These are phyloP conservation scores for Colletotrichum limetticola DNA, from an alignment of 2,329 filamentous ascomycete genomes.

Conservation along the genomic window DNA sequence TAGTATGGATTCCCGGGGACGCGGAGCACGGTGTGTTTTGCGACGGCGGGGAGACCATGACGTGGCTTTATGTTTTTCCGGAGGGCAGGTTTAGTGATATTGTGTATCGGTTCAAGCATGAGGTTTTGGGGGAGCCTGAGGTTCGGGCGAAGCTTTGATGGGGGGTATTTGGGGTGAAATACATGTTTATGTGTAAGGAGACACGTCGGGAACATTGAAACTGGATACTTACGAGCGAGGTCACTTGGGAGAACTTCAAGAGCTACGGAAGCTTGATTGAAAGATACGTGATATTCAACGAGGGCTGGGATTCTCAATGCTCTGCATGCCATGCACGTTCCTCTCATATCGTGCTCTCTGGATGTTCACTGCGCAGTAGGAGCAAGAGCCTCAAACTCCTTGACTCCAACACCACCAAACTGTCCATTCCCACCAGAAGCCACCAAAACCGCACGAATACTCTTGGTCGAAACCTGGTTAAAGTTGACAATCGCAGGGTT, in stretches of 20 bases:
- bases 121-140: not conserved
- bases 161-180: not conserved
- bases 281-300: not conserved
- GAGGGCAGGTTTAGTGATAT: not conserved
- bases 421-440: conserved; percentile 37
- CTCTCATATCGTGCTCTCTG: not conserved
- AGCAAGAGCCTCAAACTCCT: conserved; percentile 19
- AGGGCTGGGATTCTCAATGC: not conserved
- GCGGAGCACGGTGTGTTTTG: not conserved
- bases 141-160: not conserved
- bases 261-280: not conserved
- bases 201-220: not conserved
- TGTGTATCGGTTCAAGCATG: not conserved
- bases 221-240: not conserved
- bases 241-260: not conserved
- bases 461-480: conserved; percentile 38
- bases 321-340: not conserved
- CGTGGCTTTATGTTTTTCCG: not conserved
- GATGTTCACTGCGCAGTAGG: not conserved
- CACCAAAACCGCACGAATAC: conserved; percentile 37
- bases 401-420: conserved; percentile 9
- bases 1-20: not conserved
- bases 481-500: conserved; percentile 42
- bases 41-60: not conserved
- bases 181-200: not conserved